phyloP scores from a whole-genome alignment of 192 early-diverging fungal species.

The Chytriomyces sp. region DNA sequence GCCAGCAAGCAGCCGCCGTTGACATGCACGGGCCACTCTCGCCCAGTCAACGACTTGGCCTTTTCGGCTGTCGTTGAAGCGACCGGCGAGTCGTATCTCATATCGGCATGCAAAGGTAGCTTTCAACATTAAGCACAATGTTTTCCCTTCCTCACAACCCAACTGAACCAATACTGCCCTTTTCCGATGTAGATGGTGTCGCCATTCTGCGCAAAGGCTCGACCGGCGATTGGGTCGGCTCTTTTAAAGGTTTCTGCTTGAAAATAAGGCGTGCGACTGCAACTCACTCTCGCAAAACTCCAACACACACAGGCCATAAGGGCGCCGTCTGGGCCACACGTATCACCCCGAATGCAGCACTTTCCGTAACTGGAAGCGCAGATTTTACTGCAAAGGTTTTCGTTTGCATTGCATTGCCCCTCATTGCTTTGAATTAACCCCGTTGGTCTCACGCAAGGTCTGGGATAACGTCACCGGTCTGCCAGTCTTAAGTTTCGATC shows the following conservation, averaged over 20 bases:
- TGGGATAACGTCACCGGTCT: constrained; percentile 86
- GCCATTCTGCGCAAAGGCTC: constrained; percentile 85
- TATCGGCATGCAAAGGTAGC: constrained; percentile 86
- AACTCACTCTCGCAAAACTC: neutral
- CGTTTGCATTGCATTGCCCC: constrained; percentile 43
- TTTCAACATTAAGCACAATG: neutral
- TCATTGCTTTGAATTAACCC: neutral
- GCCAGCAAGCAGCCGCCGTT: constrained; percentile 57
- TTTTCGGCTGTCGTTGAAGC: constrained; percentile 71
- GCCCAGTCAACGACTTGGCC: constrained; percentile 86
- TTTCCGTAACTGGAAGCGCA: constrained; percentile 89
- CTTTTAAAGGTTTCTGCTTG: constrained; percentile 63
- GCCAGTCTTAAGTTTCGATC: constrained; percentile 70
- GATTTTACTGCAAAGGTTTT: constrained; percentile 77
- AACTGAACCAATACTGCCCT: neutral
- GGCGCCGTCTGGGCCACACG: constrained; percentile 90
- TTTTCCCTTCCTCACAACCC: neutral
- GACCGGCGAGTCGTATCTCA: constrained; percentile 79
- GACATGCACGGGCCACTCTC: constrained; percentile 88
- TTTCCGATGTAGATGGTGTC: constrained; percentile 66
- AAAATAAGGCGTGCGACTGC: neutral
- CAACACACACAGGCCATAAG: constrained; percentile 67
- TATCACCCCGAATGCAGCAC: constrained; percentile 74
- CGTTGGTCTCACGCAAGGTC: constrained; percentile 50
- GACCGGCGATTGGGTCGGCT: constrained; percentile 94